Base-by-base conservation (phyloP, 108 stramenopile species). In the Discostella pseudostelligera region DNA sequence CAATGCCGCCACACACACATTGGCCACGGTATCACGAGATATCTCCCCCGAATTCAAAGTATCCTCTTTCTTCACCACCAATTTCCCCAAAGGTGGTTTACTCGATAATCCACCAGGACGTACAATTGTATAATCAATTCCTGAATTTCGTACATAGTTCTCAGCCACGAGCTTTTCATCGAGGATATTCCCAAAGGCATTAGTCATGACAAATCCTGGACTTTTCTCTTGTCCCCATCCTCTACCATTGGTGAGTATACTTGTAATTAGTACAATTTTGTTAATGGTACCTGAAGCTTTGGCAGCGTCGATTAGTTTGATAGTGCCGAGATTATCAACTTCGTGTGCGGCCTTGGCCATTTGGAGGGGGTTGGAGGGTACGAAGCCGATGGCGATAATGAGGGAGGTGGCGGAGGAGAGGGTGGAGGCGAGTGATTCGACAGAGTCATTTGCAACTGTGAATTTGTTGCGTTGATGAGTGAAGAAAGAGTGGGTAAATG, bases 101-200 rank as follows among this genome's bases (percentile, higher is more conserved):
- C 87, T 80, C 69, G 87, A 87, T 29, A 93, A 56, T 43, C 92
- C 92, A 16, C 92, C 92, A 0, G 92, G 88, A 22, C 88, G 79
- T 0, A 93, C 83, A 66, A 93, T 93, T 48, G 88, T 93, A 57
- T 88, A 93, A 58, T 90, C 87, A 19, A 93, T n/a, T 14, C 92
- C 92, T 28, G 64, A 69, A 0, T 43, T 58, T 20, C 70, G 45
- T 21, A 93, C 40, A 59, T 90, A 80, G 11, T 87, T 82, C 45
- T 93, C 92, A 8, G 88, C 87, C 14, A 85, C 83, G 17, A 90
- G 22, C 69, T 93, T 93, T 51, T 90, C 88, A 44, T 90, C 88
- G 29, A 93, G 60, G 6, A 88, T 85, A 62, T 83, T 81, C 0
- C 92, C 92, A 76, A 90, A 90, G 47, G 92, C 88, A 59, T 90